Evolutionary conservation across 345 rosid genomes (phyloP), one percentile per base, ranked within the genome.

Genomic region (Rhizophora apiculata): DNA sequence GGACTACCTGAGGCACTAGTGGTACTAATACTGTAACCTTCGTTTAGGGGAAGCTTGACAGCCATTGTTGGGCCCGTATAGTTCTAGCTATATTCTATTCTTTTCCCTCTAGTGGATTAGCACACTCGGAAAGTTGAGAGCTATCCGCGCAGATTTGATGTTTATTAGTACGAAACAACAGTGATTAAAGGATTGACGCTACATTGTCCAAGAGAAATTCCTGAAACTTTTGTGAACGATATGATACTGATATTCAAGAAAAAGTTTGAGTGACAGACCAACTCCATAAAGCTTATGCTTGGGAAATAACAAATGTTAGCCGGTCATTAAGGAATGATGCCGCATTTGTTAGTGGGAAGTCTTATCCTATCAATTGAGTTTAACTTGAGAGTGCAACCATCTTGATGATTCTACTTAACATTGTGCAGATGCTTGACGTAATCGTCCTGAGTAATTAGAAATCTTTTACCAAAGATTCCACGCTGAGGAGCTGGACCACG

Each of bases 41-140:
- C 69, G n/a, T 62, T 52, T 69, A 24, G 34, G 20, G 11, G 67
- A 53, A 59, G 46, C 27, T 58, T 63, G 68, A 69, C 70, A 58
- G 52, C 72, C 63, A 52, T 70, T 52, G 52, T 71, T 30, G 62
- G 37, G 19, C 55, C 76, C 46, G 18, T 20, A 39, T 51, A 34
- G 31, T 67, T 55, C 5, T 29, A 19, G 26, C 20, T 43, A 34
- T 43, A 34, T 56, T 51, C 34, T 43, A 52, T 64, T 55, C 19
- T 48, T 43, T 20, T 55, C 59, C 29, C 22, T 19, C 24, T 20
- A 74, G 72, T 71, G 66, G 66, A 43, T 56, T 9, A 79, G 77
- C 34, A 74, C 77, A 71, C 76, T 46, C 1, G 26, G 54, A 67
- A 52, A 67, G 27, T 67, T 36, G 73, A 73, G 43, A 62, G 48